phyloP scores from a whole-genome alignment of 805 yeast species.

The Cyberlindnera mississippiensis region DNA sequence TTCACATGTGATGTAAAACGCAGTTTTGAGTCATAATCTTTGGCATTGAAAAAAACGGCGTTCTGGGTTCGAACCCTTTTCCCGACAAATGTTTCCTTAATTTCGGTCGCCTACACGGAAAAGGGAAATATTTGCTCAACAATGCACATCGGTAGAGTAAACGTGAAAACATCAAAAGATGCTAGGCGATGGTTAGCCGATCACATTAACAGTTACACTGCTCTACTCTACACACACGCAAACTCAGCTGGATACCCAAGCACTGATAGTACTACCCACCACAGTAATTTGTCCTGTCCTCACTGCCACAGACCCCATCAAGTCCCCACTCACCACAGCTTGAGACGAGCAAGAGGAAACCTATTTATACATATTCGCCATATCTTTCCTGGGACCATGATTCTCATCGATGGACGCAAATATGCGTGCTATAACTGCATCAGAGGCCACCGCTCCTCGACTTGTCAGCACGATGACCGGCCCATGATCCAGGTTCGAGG shows the following conservation, averaged over 20 bases:
- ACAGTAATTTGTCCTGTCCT: too few relatives aligned
- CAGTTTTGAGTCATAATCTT: not conserved
- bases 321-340: too few relatives aligned
- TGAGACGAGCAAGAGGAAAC: not conserved
- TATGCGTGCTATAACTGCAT: slow-evolving; percentile 77
- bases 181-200: not conserved
- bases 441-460: slow-evolving; percentile 77
- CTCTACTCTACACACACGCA: not conserved
- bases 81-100: not conserved
- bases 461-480: slow-evolving; percentile 68
- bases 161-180: not conserved
- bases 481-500: slow-evolving; percentile 74
- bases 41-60: too few relatives aligned
- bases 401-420: slow-evolving; percentile 65
- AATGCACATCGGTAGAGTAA: not conserved
- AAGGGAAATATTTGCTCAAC: slow-evolving; percentile 4
- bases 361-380: not conserved
- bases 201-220: not conserved
- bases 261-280: too few relatives aligned
- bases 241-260: not conserved
- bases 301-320: too few relatives aligned
- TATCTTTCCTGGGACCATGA: slow-evolving; percentile 41
- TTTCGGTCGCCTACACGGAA: not conserved
- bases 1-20: too few relatives aligned
- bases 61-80: slow-evolving; percentile 1